Conservation (phyloP, 2,329 filamentous ascomycete genomes). For the Trichophyton benhamiae region DNA sequence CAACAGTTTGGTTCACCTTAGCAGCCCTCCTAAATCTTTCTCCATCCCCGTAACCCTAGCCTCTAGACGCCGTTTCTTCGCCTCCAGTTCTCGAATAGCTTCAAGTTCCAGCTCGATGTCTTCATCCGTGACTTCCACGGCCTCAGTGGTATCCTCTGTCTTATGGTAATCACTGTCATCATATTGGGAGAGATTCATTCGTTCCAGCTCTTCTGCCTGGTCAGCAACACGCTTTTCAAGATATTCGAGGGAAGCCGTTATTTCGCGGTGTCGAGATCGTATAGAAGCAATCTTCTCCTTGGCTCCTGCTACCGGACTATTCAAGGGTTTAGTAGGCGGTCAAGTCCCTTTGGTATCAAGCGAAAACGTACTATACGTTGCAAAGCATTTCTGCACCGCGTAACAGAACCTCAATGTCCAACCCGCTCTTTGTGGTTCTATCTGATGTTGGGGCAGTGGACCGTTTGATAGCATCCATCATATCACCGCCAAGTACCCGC, state of each 20-base stretch:
- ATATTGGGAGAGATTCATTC: constrained; percentile 51
- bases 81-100: constrained; percentile 50
- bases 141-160: constrained; percentile 3
- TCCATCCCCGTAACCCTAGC: constrained; percentile 56
- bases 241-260: constrained; percentile 61
- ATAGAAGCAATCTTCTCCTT: constrained; percentile 62
- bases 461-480: constrained; percentile 65
- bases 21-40: constrained; percentile 17
- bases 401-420: constrained; percentile 77
- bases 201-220: constrained; percentile 60
- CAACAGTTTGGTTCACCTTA: constrained; percentile 4
- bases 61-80: constrained; percentile 50
- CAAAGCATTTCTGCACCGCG: constrained; percentile 82
- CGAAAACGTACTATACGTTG: constrained; percentile 56
- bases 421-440: constrained; percentile 48
- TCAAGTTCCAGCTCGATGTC: constrained; percentile 37
- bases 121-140: constrained; percentile 28
- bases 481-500: constrained; percentile 72
- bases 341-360: background rate
- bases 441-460: constrained; percentile 44
- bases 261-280: constrained; percentile 56
- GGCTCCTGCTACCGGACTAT: constrained; percentile 61
- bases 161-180: constrained; percentile 41
- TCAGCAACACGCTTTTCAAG: constrained; percentile 70
- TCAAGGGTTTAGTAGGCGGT: constrained; percentile 8